These are phyloP conservation scores for Aspergillus japonicus DNA, from an alignment of 2,329 filamentous ascomycete genomes.

Conservation along the genomic window DNA sequence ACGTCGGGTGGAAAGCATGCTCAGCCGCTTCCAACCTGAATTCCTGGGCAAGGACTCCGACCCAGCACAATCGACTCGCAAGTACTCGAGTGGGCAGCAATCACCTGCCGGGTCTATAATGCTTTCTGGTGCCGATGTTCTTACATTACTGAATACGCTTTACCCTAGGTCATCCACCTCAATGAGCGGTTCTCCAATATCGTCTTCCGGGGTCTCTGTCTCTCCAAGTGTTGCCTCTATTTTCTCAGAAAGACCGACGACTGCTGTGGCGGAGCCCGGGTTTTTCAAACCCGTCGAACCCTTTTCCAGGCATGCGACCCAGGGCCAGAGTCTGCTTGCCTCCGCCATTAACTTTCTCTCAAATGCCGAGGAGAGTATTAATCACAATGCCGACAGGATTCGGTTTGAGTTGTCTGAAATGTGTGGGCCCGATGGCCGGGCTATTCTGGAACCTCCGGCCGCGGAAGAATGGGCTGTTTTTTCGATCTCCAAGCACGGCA, in stretches of 20 bases:
- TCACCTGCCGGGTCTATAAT: conserved; percentile 65
- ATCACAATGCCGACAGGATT: conserved; percentile 39
- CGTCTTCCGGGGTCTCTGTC: conserved; percentile 26
- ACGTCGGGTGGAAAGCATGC: conserved; percentile 40
- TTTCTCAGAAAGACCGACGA: conserved; percentile 22
- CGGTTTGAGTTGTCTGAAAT: conserved; percentile 43
- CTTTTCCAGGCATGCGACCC: conserved; percentile 25
- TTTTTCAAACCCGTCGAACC: conserved; percentile 34
- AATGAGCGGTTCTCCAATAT: conserved; percentile 28
- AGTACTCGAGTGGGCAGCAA: conserved; percentile 41
- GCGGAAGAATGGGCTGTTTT: conserved; percentile 80
- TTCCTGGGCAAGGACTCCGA: conserved; percentile 6
- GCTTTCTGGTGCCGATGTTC: conserved; percentile 73
- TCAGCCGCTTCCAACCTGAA: conserved; percentile 28
- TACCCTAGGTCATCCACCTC: conserved; percentile 57
- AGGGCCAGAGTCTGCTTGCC: conserved; percentile 30
- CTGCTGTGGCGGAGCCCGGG: conserved; percentile 28
- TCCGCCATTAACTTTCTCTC: conserved; percentile 31
- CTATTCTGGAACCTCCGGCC: conserved; percentile 71
- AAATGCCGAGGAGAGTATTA: conserved; percentile 25
- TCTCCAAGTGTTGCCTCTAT: conserved; percentile 20
- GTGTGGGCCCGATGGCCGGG: conserved; percentile 42
- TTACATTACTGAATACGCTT: conserved; percentile 77
- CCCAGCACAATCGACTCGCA: conserved; percentile 44
- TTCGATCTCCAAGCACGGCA: conserved; percentile 73